Evolutionary conservation across 768 basidiomycete species (phyloP).

Genomic region (Mycena haematopus): DNA sequence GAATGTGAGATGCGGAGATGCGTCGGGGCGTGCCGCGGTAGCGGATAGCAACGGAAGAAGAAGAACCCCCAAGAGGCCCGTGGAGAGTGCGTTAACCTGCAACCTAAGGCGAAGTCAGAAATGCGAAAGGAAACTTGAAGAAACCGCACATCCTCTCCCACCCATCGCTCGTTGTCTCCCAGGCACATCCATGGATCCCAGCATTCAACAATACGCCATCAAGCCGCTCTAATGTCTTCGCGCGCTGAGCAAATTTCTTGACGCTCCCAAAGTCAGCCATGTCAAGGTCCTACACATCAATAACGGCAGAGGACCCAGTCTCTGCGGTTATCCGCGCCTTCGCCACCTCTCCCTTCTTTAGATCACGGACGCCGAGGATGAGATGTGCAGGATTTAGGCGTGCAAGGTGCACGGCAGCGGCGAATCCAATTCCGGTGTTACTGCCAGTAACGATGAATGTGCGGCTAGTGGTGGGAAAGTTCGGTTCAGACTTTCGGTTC

Average conservation of each 20-base stretch:
- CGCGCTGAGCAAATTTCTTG: not conserved
- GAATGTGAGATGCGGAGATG: constrained; percentile 2
- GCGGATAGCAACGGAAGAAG: not conserved
- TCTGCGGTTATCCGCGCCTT: not conserved
- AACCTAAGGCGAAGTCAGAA: not conserved
- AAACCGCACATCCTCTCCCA: not conserved
- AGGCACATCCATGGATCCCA: not conserved
- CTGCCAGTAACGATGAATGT: not conserved
- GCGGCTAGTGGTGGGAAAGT: too few relatives aligned
- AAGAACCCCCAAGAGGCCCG: not conserved
- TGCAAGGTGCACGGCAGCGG: not conserved
- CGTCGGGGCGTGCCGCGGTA: not conserved
- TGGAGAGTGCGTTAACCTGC: constrained; percentile 4
- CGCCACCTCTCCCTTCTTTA: not conserved
- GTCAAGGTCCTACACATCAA: not conserved
- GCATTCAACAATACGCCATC: constrained; percentile 1
- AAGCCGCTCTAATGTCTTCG: not conserved
- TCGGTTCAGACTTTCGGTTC: too few relatives aligned
- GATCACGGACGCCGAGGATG: not conserved
- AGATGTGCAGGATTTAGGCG: not conserved
- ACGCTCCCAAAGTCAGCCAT: constrained; percentile 2
- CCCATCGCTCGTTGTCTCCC: not conserved
- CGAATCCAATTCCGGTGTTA: constrained; percentile 2
- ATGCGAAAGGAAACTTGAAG: not conserved
- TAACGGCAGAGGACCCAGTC: not conserved